Evolutionary conservation across 768 basidiomycete species (phyloP).

Genomic region (Rhodotorula kratochvilovae): DNA sequence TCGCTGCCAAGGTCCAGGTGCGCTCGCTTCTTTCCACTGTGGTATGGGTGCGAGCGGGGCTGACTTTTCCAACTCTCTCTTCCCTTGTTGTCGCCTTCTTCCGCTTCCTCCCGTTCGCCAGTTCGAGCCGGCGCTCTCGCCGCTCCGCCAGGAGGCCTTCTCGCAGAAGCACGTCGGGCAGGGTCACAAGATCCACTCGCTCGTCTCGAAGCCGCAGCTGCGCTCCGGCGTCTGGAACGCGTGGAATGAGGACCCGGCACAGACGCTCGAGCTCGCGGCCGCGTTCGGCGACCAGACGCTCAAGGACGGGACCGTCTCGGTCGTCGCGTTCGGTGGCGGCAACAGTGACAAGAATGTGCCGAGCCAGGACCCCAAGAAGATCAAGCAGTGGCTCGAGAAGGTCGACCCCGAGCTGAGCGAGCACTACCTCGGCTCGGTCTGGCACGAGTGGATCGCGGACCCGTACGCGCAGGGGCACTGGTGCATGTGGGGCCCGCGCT

Average conservation of each 20-base stretch:
- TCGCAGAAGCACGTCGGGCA: not conserved
- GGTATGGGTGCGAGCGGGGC: too few species aligned
- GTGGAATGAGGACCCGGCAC: not conserved
- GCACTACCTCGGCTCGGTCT: not conserved
- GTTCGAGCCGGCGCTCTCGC: constrained; percentile 2
- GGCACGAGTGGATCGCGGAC: constrained; percentile 4
- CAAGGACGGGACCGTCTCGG: constrained; percentile 2
- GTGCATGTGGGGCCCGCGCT: not conserved
- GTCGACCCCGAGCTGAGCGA: constrained; percentile 2
- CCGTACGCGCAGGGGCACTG: not conserved
- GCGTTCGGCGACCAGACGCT: constrained; percentile 13
- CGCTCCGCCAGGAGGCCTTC: constrained; percentile 6
- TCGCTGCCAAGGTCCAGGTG: constrained; percentile 1
- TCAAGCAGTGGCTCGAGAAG: constrained; percentile 5
- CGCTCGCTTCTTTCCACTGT: too few species aligned
- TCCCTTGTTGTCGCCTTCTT: too few species aligned
- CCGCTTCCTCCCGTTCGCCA: too few species aligned
- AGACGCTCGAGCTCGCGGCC: constrained; percentile 3
- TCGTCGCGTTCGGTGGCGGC: constrained; percentile 5
- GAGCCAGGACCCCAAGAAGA: not conserved
- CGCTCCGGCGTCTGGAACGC: not conserved
- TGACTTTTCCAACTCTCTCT: too few species aligned
- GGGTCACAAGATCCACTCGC: not conserved
- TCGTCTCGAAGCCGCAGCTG: constrained; percentile 1
- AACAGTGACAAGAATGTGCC: not conserved